Base-by-base conservation (phyloP, 495 filamentous ascomycete genomes). In the Penicillium fimorum region DNA sequence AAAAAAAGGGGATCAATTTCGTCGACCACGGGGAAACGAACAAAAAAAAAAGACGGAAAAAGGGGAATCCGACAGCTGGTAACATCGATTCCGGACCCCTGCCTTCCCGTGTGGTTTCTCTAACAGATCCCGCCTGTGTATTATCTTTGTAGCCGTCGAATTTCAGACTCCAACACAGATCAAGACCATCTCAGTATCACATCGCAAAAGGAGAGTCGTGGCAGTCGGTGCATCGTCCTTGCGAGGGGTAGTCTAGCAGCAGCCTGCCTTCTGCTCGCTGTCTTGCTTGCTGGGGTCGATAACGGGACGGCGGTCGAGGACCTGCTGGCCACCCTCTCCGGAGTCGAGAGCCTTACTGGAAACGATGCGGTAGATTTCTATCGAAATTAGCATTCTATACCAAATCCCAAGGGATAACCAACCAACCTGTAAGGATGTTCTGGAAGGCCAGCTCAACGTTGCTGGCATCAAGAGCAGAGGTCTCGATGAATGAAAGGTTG, bases 381-480 rank as follows among this genome's bases (percentile, higher is more conserved):
- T 17, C 13, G 4, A 27, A 24, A 22, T 58, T 37, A 58, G 56
- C 17, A 42, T 27, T 25, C 27, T 47, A 33, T 42, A 25, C 43
- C 12, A 41, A 55, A 30, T 25, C 9, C 52, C 1, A 29, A 41
- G 17, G 11, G 8, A 20, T 8, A 2, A 13, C n/a, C 6, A 24
- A 73, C 84, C 45, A 79, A 96, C 94, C 95, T 72, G 95, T 97
- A 69, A 99, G 82, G 70, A 97, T 97, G 72, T 97, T 97, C 75
- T 97, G 94, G 84, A 99, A 99, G 52, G 95, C 94, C 68, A 99
- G 87, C 79, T 99, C 95, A 57, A 99, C 95, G 70, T 99, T 99
- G 80, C 90, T 97, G 60, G 95, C 95, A 69, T 99, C 95, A 59
- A 99, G 86, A 43, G 95, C 95, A 43, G 95, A 99, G 13, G 95